These are phyloP conservation scores for Plectosphaerella cucumerina DNA, from an alignment of 2,329 filamentous ascomycete genomes.

Conservation along the genomic window DNA sequence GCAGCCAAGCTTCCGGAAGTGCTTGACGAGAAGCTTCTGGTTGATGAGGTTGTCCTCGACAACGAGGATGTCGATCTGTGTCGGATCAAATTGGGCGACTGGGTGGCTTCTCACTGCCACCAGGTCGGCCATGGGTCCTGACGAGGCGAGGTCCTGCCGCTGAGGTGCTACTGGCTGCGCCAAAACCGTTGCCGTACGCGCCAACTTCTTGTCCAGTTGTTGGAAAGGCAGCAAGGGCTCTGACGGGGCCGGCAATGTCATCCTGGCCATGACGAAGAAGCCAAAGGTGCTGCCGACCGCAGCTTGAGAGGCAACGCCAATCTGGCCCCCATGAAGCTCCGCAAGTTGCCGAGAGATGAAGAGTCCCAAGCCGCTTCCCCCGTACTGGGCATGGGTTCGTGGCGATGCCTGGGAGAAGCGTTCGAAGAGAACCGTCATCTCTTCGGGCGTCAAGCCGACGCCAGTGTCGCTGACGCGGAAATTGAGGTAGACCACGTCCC, in stretches of 20 bases:
- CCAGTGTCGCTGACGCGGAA: constrained; percentile 64
- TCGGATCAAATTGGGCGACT: constrained; percentile 27
- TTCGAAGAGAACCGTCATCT: constrained; percentile 63
- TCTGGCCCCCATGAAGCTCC: constrained; percentile 61
- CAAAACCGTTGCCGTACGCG: background rate
- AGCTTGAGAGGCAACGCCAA: constrained; percentile 55
- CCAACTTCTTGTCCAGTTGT: background rate
- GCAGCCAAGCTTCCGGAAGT: constrained; percentile 55
- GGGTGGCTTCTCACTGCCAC: constrained; percentile 13
- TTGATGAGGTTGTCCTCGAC: constrained; percentile 68
- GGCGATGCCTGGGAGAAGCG: constrained; percentile 60
- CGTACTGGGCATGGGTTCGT: constrained; percentile 52
- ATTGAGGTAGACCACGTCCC: constrained; percentile 28
- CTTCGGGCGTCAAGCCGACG: constrained; percentile 55
- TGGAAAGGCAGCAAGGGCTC: constrained; percentile 1
- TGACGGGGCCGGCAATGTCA: constrained; percentile 22
- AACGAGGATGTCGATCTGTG: constrained; percentile 52
- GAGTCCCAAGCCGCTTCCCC: constrained; percentile 58
- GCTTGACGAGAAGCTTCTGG: constrained; percentile 63
- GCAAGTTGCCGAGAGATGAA: constrained; percentile 62
- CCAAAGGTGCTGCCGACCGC: constrained; percentile 58
- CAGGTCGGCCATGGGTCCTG: constrained; percentile 13
- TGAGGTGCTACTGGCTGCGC: constrained; percentile 8
- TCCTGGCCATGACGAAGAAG: constrained; percentile 57
- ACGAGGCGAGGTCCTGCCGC: constrained; percentile 18